Base-by-base conservation (phyloP, 2,329 filamentous ascomycete species). In the Hawksworthiomyces lignivorus region DNA sequence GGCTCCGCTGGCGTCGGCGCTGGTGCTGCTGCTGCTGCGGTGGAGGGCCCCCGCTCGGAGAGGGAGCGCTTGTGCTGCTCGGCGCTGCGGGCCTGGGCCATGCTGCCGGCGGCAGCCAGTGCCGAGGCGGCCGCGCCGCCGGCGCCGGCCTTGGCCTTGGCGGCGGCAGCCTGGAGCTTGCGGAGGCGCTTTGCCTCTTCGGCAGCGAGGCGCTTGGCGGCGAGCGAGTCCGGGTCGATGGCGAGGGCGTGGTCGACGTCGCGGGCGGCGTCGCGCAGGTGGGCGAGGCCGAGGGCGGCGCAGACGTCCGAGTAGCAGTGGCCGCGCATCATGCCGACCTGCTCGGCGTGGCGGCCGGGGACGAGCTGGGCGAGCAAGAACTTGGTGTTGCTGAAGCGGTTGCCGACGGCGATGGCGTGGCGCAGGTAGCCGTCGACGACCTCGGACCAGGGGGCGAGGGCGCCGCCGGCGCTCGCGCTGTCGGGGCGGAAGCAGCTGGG, bases 361-460 rank as follows among this genome's bases (percentile, higher is more conserved):
- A 97, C 78, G 62, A 96, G 75, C 60, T 95, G 87, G 31, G 77
- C 77, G 21, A 98, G 76, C 24, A 92, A 70, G 59, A 84, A 98
- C 61, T 98, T 98, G 5, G 89, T 95, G 65, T 98, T 98, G 33
- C 84, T 83, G 60, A 82, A 92, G 48, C 81, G 80, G 60, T 98
- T 97, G 57, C 90, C 81, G 11, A 87, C 78, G 43, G 84, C 78
- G 53, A 98, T 69, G 22, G 80, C 74, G 24, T 73, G 74, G 48
- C 75, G 73, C 49, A 97, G 58, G 58, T 95, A 97, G 49, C 81
- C 73, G 48, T 77, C 73, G 4, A 85, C 84, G 1, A 94, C 80
- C 37, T 90, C 81, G 46, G 72, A 67, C 90, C 90, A 97, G 1
- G 74, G 68, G 1, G 77, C 73, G 26, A 81, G 57, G 1, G 86